Evolutionary conservation across 2,329 filamentous ascomycete genomes (phyloP).

Genomic region (Coleophoma eucalyptorum): DNA sequence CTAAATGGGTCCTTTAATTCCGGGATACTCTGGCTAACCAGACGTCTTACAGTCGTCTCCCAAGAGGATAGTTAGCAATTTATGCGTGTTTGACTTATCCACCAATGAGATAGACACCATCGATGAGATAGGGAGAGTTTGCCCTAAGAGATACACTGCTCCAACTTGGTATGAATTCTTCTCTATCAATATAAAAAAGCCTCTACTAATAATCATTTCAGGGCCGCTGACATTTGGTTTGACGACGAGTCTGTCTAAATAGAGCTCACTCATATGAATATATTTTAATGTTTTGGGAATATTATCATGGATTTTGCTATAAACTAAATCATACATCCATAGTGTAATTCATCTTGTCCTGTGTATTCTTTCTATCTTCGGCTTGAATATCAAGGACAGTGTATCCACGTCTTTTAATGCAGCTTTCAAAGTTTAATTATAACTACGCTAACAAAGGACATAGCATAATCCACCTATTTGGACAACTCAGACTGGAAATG

Average conservation of each 20-base stretch:
- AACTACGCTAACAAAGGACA: too few relatives aligned
- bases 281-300: neutral
- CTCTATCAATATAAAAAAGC: too few relatives aligned
- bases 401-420: too few relatives aligned
- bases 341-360: neutral
- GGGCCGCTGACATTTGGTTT: constrained; percentile 64
- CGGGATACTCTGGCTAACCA: too few relatives aligned
- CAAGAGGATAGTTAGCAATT: constrained; percentile 63
- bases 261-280: neutral
- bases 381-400: neutral
- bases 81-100: constrained; percentile 59
- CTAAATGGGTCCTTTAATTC: too few relatives aligned
- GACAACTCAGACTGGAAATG: too few relatives aligned
- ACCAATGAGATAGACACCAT: constrained; percentile 53
- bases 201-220: too few relatives aligned
- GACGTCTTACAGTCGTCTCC: too few relatives aligned
- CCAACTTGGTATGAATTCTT: too few relatives aligned
- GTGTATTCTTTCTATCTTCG: neutral
- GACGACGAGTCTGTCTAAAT: constrained; percentile 39
- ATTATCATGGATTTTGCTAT: neutral
- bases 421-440: too few relatives aligned
- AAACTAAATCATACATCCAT: neutral
- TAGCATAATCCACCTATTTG: too few relatives aligned
- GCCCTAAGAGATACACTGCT: constrained; percentile 56
- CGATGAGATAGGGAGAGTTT: constrained; percentile 40